Base-by-base conservation (phyloP, 768 basidiomycete species). In the Macrolepiota dolichaula region DNA sequence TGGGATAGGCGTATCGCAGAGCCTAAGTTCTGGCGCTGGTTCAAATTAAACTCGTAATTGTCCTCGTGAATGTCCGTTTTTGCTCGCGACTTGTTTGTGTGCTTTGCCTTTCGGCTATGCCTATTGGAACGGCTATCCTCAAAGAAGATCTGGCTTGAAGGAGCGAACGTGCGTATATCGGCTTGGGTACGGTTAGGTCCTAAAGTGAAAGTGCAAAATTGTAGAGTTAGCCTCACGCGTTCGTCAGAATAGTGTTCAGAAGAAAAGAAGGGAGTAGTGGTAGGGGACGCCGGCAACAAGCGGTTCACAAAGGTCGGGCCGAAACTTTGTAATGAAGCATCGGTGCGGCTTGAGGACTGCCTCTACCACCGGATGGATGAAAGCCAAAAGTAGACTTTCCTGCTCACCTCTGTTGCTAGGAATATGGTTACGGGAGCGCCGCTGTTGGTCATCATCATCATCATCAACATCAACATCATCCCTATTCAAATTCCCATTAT, bases 381-480 rank as follows among this genome's bases (percentile, higher is more conserved):
- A 35, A 59, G 51, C 38, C 40, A 52, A 46, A 52, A 35, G 5
- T 6, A 46, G 53, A 44, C 15, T 32, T 24, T 0, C 11, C 13
- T 52, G 36, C 58, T 59, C 38, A 53, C 58, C 51, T 52, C 32
- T 52, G 40, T 44, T 46, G 40, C 38, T 35, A 51, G 57, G 9
- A 53, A n/a, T 11, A 24, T 49, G 47, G 36, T 38, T 58, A 15
- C 49, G 57, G 47, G 35, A 50, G 13, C 35, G 35, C 47, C 49
- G 46, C 36, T 38, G 46, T 51, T 49, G 57, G 57, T 36, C 49
- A 38, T 37, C 36, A 51, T 19, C 32, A 58, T 58, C 55, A 58
- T 49, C 57, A 42, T 6, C 37, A 12, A 7, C n/a, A 55, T 55
- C 38, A 35, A 9, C 44, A 47, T 49, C 55, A 47, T 44, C 27